Evolutionary conservation across 768 basidiomycete genomes (phyloP).

Genomic region (Termitomyces sp.): DNA sequence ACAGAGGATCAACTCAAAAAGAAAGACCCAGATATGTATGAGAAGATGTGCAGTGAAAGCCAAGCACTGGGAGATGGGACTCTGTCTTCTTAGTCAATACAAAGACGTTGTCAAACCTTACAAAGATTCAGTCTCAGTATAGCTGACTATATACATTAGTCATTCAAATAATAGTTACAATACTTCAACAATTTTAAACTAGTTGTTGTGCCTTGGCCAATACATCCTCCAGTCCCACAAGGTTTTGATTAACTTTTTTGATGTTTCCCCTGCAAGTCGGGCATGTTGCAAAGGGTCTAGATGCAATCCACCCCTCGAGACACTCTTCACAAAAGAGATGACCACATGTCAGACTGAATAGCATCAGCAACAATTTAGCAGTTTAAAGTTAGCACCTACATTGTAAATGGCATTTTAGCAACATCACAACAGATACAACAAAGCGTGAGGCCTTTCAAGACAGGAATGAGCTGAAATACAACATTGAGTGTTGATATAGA

Average conservation of each 20-base stretch:
- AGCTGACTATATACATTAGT: too few relatives aligned
- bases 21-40: not conserved
- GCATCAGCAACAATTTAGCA: too few relatives aligned
- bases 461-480: not conserved
- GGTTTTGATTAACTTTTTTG: not conserved
- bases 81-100: not conserved
- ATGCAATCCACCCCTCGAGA: not conserved
- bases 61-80: not conserved
- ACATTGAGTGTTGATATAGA: too few relatives aligned
- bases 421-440: not conserved
- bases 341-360: not conserved
- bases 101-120: not conserved
- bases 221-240: not conserved
- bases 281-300: not conserved
- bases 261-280: not conserved
- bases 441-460: not conserved
- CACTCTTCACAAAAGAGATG: not conserved
- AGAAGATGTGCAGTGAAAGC: not conserved
- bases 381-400: not conserved
- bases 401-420: not conserved
- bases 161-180: too few relatives aligned
- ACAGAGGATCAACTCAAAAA: not conserved
- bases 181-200: too few relatives aligned
- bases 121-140: too few relatives aligned
- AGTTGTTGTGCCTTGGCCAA: not conserved